These are phyloP conservation scores for Didymella glomerata DNA, from an alignment of 2,329 filamentous ascomycete species.

Conservation along the genomic window DNA sequence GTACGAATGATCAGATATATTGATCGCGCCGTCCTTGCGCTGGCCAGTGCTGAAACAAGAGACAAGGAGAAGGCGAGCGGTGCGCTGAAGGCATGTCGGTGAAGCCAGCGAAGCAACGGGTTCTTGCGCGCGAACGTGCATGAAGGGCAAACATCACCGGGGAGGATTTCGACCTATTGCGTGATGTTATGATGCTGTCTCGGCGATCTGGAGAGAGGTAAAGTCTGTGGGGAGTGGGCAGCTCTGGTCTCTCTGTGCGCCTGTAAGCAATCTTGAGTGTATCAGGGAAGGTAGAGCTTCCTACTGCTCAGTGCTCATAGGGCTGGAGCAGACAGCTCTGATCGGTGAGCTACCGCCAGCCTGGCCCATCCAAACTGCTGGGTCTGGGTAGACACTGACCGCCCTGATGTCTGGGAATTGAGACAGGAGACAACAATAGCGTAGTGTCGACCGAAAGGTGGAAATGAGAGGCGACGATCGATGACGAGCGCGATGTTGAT, in stretches of 20 bases:
- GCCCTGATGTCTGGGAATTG: background rate
- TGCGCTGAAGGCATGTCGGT: conserved; percentile 20
- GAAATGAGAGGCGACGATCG: background rate
- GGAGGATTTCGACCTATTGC: background rate
- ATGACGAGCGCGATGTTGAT: too few relatives aligned
- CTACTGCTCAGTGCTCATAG: background rate
- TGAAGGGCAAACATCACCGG: conserved; percentile 1
- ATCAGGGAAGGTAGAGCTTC: background rate
- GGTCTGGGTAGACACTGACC: conserved; percentile 1
- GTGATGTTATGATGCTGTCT: background rate
- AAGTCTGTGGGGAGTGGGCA: background rate
- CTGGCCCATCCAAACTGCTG: background rate
- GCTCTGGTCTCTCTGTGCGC: background rate
- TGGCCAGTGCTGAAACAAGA: conserved; percentile 40
- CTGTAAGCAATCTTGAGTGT: background rate
- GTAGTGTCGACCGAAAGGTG: background rate
- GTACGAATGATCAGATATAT: conserved; percentile 36
- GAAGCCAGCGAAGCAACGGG: conserved; percentile 18
- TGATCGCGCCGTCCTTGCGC: conserved; percentile 16
- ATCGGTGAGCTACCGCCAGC: background rate
- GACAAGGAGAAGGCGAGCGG: conserved; percentile 26
- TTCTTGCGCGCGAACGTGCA: conserved; percentile 15
- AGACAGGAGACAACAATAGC: conserved; percentile 9
- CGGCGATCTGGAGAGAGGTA: background rate
- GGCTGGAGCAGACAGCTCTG: background rate